Percentiles rank a stretch among this genome's conserved stretches.
phyloP scores from a whole-genome alignment of 2,329 filamentous ascomycete genomes.

The Bipolaris zeicola region DNA sequence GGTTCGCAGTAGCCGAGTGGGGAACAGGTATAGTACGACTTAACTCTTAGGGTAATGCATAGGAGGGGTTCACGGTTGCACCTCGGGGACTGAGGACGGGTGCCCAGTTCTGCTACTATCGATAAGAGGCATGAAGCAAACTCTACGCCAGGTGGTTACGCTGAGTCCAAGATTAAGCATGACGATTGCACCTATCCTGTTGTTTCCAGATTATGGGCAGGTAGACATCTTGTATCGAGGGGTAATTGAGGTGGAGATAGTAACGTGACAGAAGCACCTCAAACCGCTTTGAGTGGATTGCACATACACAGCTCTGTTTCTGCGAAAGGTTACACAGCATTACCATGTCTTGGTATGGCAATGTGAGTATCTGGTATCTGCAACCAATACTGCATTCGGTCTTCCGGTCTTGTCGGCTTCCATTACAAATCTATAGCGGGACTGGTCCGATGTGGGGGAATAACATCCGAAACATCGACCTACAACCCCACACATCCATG shows the following conservation, averaged over 20 bases:
- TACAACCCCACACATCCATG: not conserved
- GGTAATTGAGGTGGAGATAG: not conserved
- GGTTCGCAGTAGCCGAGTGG: not conserved
- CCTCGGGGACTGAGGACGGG: not conserved
- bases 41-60: not conserved
- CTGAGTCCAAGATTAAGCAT: not conserved
- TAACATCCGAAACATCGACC: conserved; percentile 8
- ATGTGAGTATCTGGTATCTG: not conserved
- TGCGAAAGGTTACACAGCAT: too few species aligned
- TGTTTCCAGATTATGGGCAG: not conserved
- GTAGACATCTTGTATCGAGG: not conserved
- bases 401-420: conserved; percentile 1
- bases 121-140: not conserved
- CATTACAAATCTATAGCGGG: not conserved
- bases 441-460: conserved; percentile 21
- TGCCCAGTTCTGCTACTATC: conserved; percentile 4
- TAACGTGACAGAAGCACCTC: not conserved
- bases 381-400: not conserved
- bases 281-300: not conserved
- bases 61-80: not conserved
- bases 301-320: not conserved
- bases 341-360: not conserved
- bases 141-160: not conserved
- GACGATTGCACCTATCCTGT: not conserved
- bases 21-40: not conserved